Conservation (phyloP, 495 filamentous ascomycete species). For the Poronia punctata region DNA sequence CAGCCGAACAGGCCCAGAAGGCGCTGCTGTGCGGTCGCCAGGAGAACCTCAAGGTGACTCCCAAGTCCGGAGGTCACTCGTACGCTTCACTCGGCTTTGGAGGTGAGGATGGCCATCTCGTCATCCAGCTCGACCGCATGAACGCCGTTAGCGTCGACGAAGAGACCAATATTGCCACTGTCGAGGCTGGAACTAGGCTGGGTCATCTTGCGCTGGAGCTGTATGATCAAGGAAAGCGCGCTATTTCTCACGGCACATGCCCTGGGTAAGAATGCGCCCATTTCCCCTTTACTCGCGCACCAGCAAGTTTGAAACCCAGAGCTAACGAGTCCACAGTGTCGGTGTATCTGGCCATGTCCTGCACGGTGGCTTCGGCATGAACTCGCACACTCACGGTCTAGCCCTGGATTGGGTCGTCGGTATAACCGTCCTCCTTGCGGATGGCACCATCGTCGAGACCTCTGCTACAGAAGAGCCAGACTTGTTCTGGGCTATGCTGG, state of each 20-base stretch:
- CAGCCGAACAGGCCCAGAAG: slow-evolving; percentile 33
- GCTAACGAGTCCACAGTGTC: slow-evolving; percentile 27
- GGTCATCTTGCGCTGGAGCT: slow-evolving; percentile 34
- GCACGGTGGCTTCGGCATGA: slow-evolving; percentile 41
- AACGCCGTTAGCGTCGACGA: slow-evolving; percentile 33
- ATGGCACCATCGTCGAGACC: slow-evolving; percentile 30
- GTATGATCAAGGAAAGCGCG: slow-evolving; percentile 33
- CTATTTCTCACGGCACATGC: slow-evolving; percentile 41
- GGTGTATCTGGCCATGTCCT: slow-evolving; percentile 38
- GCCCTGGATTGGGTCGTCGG: slow-evolving; percentile 38
- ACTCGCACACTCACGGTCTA: slow-evolving; percentile 38
- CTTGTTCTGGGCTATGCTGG: slow-evolving; percentile 39
- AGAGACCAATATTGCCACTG: slow-evolving; percentile 33
- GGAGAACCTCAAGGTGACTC: slow-evolving; percentile 33
- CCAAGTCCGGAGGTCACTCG: slow-evolving; percentile 41
- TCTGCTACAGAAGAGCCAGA: slow-evolving; percentile 38
- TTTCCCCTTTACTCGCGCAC: not conserved
- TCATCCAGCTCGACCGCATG: slow-evolving; percentile 39
- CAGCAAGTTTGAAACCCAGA: slow-evolving; percentile 8
- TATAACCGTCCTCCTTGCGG: slow-evolving; percentile 36
- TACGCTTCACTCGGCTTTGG: slow-evolving; percentile 41
- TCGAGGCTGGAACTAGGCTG: slow-evolving; percentile 32
- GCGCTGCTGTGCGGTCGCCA: slow-evolving; percentile 36
- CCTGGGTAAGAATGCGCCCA: slow-evolving; percentile 30
- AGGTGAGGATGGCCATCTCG: slow-evolving; percentile 41